Evolutionary conservation across 2,329 filamentous ascomycete genomes (phyloP), one percentile per base, ranked within the genome.

Genomic region (Colletotrichum filicis): DNA sequence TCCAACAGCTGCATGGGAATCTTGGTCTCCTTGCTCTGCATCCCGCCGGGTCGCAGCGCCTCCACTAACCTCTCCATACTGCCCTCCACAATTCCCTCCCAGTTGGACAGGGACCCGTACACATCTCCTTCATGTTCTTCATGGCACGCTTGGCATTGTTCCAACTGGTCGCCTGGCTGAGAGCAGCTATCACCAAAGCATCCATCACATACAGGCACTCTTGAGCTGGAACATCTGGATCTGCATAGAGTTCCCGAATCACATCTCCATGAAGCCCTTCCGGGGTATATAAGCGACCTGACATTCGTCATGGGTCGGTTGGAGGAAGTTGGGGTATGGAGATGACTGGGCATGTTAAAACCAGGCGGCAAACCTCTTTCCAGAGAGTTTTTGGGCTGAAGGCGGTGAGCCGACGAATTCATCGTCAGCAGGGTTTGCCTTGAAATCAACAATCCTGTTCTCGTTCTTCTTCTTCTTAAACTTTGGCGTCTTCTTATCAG

Each of bases 11-110:
- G 22, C 68, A 62, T 67, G 19, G 67, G 49, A 8, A 67, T 67
- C 58, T 71, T 67, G 11, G 69, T 4, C 28, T 71, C 67, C 32
- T 58, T 63, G 16, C 63, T 71, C 52, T 71, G 69, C 63, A 63
- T 63, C 19, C 69, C 63, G 5, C 58, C 69, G 2, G 69, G 69
- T 14, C 53, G 22, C 9, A 71, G 57, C 4, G 63, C 69, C 24
- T 58, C 49, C 6, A 32, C 26, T 26, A 71, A 22, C 58, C 67
- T 67, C 7, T 67, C 58, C n/a, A 59, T 52, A 22, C 69, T 58
- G 14, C 63, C 69, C 9, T 67, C 49, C 22, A 56, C 57, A 4
- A 71, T 71, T 2, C n/a, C 16, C 11, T 63, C 63, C 28, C 63
- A 67, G n/a, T 66, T 61, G 12, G 63, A 67, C 3, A 49, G 52